phyloP scores from a whole-genome alignment of 768 basidiomycete genomes.

The Termitomyces sp. region DNA sequence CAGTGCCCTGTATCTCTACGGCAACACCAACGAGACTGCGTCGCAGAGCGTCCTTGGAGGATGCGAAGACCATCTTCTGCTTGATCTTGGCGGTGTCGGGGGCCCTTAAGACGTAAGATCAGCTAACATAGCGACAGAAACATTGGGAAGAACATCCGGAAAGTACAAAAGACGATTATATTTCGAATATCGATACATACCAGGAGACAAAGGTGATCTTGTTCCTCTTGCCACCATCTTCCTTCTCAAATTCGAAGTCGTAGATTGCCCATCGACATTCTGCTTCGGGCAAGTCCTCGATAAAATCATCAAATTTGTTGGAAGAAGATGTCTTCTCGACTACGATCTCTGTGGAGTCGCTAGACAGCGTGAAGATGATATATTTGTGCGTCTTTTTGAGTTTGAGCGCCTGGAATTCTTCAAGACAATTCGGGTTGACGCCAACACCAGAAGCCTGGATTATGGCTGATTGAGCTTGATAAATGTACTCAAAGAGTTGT shows the following conservation, averaged over 20 bases:
- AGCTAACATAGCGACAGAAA: constrained; percentile 10
- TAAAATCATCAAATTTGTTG: constrained; percentile 65
- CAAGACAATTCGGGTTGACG: constrained; percentile 54
- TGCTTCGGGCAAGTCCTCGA: constrained; percentile 63
- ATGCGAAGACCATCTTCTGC: constrained; percentile 90
- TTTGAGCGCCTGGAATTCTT: constrained; percentile 65
- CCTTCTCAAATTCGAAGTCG: constrained; percentile 81
- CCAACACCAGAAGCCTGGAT: constrained; percentile 61
- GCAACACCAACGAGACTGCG: constrained; percentile 70
- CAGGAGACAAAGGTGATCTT: constrained; percentile 84
- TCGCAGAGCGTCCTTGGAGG: constrained; percentile 79
- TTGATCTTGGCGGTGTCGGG: constrained; percentile 84
- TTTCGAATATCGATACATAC: constrained; percentile 43
- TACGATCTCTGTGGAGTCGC: constrained; percentile 63
- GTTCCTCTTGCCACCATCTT: constrained; percentile 72
- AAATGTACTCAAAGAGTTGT: not conserved
- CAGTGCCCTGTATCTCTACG: constrained; percentile 84
- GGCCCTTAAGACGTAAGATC: constrained; percentile 51
- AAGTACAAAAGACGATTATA: not conserved
- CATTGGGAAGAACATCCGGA: not conserved
- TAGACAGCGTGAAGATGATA: constrained; percentile 73
- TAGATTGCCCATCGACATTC: constrained; percentile 90
- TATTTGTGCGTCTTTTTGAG: constrained; percentile 74
- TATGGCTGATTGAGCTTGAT: constrained; percentile 1
- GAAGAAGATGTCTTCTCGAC: constrained; percentile 59